Conservation (phyloP, 78 protist species). For the Parvularia atlantis region DNA sequence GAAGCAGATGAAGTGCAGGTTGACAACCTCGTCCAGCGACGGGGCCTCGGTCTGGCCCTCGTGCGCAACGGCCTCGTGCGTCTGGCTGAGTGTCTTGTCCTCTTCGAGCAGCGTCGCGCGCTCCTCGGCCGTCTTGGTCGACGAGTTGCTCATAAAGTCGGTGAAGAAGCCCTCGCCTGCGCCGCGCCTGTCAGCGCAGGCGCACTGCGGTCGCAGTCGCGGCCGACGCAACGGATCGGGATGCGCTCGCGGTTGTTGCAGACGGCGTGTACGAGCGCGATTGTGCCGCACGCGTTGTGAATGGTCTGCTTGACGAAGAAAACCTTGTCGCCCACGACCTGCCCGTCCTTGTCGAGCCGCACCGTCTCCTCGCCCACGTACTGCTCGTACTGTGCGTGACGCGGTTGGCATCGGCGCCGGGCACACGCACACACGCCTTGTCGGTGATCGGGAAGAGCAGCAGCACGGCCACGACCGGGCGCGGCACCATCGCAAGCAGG, state of each 20-base stretch:
- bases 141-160: background rate
- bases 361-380: conserved; percentile 1
- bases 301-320: conserved; percentile 67
- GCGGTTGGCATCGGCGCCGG: no score
- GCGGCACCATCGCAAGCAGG: conserved; percentile 76
- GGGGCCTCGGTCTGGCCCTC: conserved; percentile 47
- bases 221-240: background rate
- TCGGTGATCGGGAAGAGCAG: conserved; percentile 73
- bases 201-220: no score
- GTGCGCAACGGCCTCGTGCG: conserved; percentile 50
- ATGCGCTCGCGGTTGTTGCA: conserved; percentile 49
- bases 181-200: background rate
- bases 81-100: conserved; percentile 28
- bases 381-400: conserved; percentile 9
- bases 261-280: conserved; percentile 72
- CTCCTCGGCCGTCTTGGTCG: conserved; percentile 45
- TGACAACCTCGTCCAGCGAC: conserved; percentile 37
- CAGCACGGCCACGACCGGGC: conserved; percentile 76
- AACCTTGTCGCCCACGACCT: conserved; percentile 11
- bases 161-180: conserved; percentile 15
- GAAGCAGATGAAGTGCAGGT: conserved; percentile 78
- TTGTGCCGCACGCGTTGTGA: conserved; percentile 91
- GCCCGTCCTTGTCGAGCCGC: conserved; percentile 1
- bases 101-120: conserved; percentile 41
- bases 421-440: no score